These are phyloP conservation scores for Usnea hakonensis DNA, from an alignment of 495 filamentous ascomycete genomes.

Conservation along the genomic window DNA sequence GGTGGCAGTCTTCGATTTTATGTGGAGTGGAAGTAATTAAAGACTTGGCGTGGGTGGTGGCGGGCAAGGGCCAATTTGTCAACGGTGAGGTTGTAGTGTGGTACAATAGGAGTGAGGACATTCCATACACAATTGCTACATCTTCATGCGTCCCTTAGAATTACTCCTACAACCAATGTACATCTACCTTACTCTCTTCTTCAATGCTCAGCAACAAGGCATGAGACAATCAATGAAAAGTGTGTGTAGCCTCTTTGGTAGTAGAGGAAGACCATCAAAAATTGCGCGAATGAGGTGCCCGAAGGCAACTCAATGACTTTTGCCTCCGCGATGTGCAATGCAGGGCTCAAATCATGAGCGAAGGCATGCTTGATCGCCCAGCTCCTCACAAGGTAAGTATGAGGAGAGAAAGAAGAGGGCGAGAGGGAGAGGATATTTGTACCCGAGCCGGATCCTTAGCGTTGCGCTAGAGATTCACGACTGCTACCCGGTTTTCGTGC, in stretches of 20 bases:
- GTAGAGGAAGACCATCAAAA: constrained; percentile 53
- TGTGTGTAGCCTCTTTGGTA: constrained; percentile 29
- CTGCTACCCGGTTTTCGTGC: too few species aligned
- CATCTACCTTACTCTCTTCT: constrained; percentile 34
- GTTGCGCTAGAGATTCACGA: background rate
- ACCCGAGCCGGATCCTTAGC: background rate
- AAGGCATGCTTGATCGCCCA: constrained; percentile 54
- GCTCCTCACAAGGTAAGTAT: constrained; percentile 69
- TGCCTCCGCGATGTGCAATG: constrained; percentile 70
- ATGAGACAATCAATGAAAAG: constrained; percentile 47
- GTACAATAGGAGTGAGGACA: too few species aligned
- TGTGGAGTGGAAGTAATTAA: too few species aligned
- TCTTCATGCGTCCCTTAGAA: too few species aligned
- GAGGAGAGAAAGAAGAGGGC: constrained; percentile 37
- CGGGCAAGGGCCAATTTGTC: too few species aligned
- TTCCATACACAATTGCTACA: too few species aligned
- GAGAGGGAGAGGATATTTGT: constrained; percentile 1
- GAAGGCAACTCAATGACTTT: constrained; percentile 59
- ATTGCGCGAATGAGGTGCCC: constrained; percentile 62
- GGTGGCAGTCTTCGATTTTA: background rate
- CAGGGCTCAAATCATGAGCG: constrained; percentile 56
- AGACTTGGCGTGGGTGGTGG: too few species aligned
- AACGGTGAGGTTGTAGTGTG: too few species aligned
- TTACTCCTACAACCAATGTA: too few species aligned
- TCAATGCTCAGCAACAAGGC: constrained; percentile 40